Evolutionary conservation across 169 alveolate genomes (phyloP), one percentile per base, ranked within the genome.

Genomic region (Plasmodium gallinaceum): DNA sequence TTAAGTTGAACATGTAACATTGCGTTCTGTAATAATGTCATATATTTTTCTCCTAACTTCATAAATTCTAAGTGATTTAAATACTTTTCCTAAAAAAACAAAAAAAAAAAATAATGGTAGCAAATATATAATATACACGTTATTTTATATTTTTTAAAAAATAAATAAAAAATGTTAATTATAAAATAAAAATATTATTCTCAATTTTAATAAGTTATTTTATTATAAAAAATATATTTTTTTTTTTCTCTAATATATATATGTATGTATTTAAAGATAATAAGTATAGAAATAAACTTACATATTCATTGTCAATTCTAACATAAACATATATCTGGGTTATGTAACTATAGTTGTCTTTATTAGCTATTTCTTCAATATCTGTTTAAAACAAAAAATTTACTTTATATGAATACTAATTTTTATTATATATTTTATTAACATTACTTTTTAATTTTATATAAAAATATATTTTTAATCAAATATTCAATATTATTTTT

Each of bases 1-100:
- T 54, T 80, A 22, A 80, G 54, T 24, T 80, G 90, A 24, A 80
- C 90, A 37, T 46, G 24, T 0, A 80, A 6, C 90, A 80, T 80
- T 52, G 90, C 90, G 43, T 66, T 66, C 8, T 80, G 83, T 60
- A 80, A 3, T 26, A 66, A 24, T 2, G 90, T 66, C 90, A 80
- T 80, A 72, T 37, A 80, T 43, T 54, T 80, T 32, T 80, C 72
- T 46, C 90, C 90, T 12, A 80, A 71, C 14, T 48, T 68, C 60
- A 80, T 80, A 18, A 80, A 51, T 10, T 66, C 51, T 5, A 45
- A 32, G 32, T 80, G 78, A 9, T 37, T 80, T 12, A 42, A 22
- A 58, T 52, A 65, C 14, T 54, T 80, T 6, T 61, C 65, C 90
- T 80, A 45, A 20, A 58, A 42, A 46, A 16, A 7, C 22, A 42